Evolutionary conservation across 352 stramenopile species (phyloP).

Genomic region (Pythium phragmiticola): DNA sequence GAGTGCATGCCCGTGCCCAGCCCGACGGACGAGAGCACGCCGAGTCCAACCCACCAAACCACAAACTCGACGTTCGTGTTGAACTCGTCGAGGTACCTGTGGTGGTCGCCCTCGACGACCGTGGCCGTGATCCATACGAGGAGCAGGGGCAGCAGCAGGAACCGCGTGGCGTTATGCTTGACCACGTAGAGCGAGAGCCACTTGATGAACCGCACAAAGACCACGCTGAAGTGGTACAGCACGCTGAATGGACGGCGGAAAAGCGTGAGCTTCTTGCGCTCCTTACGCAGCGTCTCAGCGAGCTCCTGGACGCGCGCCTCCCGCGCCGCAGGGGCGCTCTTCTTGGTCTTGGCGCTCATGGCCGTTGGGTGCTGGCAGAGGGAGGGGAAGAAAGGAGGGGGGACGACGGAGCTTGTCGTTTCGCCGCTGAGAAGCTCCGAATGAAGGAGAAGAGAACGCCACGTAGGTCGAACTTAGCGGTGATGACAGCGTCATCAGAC

Average conservation of each 20-base stretch:
- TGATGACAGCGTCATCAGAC: conserved; percentile 5
- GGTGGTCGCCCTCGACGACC: conserved; percentile 68
- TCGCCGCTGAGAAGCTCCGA: conserved; percentile 11
- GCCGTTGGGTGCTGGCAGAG: background rate
- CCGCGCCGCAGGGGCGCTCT: conserved; percentile 10
- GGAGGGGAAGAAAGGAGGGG: background rate
- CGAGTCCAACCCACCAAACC: conserved; percentile 93
- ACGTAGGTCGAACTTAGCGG: conserved; percentile 30
- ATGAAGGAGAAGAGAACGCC: conserved; percentile 10
- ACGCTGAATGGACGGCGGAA: conserved; percentile 70
- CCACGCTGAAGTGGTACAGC: conserved; percentile 82
- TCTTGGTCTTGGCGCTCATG: conserved; percentile 21
- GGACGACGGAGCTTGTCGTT: conserved; percentile 16
- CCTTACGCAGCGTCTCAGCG: conserved; percentile 59
- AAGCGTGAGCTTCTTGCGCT: conserved; percentile 86
- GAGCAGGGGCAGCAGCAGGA: conserved; percentile 72
- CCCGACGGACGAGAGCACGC: conserved; percentile 92
- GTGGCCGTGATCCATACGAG: conserved; percentile 67
- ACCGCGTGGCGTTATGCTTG: conserved; percentile 73
- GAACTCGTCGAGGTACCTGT: conserved; percentile 76
- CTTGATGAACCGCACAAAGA: conserved; percentile 69
- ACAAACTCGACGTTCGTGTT: conserved; percentile 86
- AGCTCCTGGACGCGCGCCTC: conserved; percentile 28
- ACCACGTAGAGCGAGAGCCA: conserved; percentile 67
- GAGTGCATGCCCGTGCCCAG: conserved; percentile 94